Conservation (phyloP, 2,329 filamentous ascomycete species). For the Penicillium sp. region DNA sequence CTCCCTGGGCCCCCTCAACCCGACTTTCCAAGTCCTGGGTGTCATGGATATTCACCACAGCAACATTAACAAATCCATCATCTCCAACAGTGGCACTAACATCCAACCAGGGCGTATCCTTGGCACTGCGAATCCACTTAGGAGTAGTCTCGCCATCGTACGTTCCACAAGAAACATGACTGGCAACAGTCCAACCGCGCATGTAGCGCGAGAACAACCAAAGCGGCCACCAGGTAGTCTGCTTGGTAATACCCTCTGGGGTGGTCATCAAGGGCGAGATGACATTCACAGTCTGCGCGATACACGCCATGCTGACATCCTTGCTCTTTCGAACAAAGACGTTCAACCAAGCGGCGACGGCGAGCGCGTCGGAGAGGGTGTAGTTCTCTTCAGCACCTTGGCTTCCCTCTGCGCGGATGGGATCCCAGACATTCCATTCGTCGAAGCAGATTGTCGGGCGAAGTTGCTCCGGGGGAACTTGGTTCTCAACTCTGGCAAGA, state of each 20-base stretch:
- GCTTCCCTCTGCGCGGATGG: constrained; percentile 66
- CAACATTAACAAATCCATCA: constrained; percentile 62
- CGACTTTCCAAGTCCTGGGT: constrained; percentile 58
- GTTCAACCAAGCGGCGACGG: constrained; percentile 73
- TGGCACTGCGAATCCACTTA: constrained; percentile 42
- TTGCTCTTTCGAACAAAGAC: constrained; percentile 71
- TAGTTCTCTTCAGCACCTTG: constrained; percentile 71
- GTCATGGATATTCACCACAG: constrained; percentile 70
- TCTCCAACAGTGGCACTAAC: constrained; percentile 45
- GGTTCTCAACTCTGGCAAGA: constrained; percentile 68
- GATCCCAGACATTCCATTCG: constrained; percentile 84
- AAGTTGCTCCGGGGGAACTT: constrained; percentile 54
- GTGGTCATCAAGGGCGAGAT: constrained; percentile 75
- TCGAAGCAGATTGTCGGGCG: constrained; percentile 75
- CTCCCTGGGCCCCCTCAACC: constrained; percentile 54
- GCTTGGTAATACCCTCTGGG: constrained; percentile 61
- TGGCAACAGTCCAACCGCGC: constrained; percentile 67
- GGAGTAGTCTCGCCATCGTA: constrained; percentile 60
- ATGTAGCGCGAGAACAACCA: constrained; percentile 69
- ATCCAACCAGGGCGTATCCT: constrained; percentile 63
- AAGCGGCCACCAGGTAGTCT: constrained; percentile 74
- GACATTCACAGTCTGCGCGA: constrained; percentile 75
- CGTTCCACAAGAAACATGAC: constrained; percentile 61
- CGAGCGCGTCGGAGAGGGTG: constrained; percentile 71
- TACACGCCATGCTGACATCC: constrained; percentile 73